Base-by-base conservation (phyloP, 192 early-diverging fungal species). In the Coemansia sp. region DNA sequence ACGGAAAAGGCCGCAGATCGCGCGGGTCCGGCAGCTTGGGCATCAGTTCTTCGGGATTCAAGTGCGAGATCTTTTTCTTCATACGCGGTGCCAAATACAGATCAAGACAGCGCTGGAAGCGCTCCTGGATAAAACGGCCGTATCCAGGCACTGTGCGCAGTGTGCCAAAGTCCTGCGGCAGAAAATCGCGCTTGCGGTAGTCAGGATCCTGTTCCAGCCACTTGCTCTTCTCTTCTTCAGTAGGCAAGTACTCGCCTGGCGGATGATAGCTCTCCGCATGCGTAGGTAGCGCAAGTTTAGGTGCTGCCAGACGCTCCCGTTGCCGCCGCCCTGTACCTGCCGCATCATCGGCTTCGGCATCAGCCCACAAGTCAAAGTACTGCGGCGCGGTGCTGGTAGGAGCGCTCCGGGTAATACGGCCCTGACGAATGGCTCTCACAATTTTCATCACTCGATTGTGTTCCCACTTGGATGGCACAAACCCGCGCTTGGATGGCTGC, bases 261-360 rank as follows among this genome's bases (percentile, higher is more conserved):
- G 97, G 97, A 76, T 98, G 96, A 82, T 99, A 99, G 65, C 93
- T 96, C 71, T 94, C 94, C 54, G 87, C 88, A 70, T 99, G 92
- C 25, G 89, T 88, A 14, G 97, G 97, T 56, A 96, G 78, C 38
- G 87, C 78, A 78, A 90, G 79, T 74, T 93, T 93, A 47, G 97
- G 96, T 4, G 97, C 95, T 14, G 93, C 85, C 73, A 99, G 85
- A 68, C 95, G 96, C 73, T 83, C 83, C 8, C 69, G 70, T 30
- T 71, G 74, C 12, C 59, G 54, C 25, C 56, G 50, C 2, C 59
- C 38, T 1, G 38, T 32, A 16, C 57, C 49, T 54, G 30, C 54
- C 51, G 87, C 85, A 28, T 82, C 72, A 60, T 83, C 74, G 48
- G 83, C 86, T 49, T 85, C 86, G 41, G 87, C 88, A 47, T 82